Percentiles rank a stretch among this genome's conserved stretches.
These are phyloP conservation scores for Lignosus rhinocerotis DNA, from an alignment of 1,284 basidiomycete genomes.

Conservation along the genomic window DNA sequence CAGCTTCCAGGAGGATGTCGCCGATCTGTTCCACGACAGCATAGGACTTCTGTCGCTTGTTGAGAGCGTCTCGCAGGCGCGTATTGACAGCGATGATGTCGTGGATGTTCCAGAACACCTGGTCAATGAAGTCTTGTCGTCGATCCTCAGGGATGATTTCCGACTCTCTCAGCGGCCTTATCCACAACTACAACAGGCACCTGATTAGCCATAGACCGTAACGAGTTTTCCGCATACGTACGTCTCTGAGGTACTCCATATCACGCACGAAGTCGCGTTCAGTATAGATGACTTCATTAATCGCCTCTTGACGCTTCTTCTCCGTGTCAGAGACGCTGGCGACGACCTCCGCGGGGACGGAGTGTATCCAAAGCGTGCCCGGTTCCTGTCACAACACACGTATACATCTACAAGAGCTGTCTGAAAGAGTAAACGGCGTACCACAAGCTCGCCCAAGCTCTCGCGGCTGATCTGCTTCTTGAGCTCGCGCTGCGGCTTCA, in stretches of 20 bases:
- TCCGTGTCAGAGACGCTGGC: constrained; percentile 91
- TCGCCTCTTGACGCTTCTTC: constrained; percentile 97
- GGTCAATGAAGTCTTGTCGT: constrained; percentile 86
- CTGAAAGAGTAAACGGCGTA: constrained; percentile 33
- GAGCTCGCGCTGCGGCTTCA: constrained; percentile 91
- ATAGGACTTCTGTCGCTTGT: constrained; percentile 92
- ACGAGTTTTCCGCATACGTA: constrained; percentile 41
- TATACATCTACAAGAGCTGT: neutral
- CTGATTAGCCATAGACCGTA: neutral
- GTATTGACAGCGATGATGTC: constrained; percentile 94
- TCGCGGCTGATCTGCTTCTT: constrained; percentile 82
- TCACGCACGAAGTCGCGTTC: constrained; percentile 97
- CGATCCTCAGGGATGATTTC: constrained; percentile 80
- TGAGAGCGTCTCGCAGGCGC: constrained; percentile 88
- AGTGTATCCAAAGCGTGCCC: constrained; percentile 96
- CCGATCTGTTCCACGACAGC: constrained; percentile 92
- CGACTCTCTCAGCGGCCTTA: constrained; percentile 77
- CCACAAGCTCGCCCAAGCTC: constrained; percentile 80
- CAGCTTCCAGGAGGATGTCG: constrained; percentile 88
- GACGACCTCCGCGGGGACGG: constrained; percentile 91
- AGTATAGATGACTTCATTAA: constrained; percentile 99
- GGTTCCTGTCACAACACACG: constrained; percentile 59
- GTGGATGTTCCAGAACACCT: constrained; percentile 98
- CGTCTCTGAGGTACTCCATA: constrained; percentile 97
- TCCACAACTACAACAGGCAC: constrained; percentile 70